phyloP scores from a whole-genome alignment of 1,284 basidiomycete species.

The Anthracocystis walkeri region DNA sequence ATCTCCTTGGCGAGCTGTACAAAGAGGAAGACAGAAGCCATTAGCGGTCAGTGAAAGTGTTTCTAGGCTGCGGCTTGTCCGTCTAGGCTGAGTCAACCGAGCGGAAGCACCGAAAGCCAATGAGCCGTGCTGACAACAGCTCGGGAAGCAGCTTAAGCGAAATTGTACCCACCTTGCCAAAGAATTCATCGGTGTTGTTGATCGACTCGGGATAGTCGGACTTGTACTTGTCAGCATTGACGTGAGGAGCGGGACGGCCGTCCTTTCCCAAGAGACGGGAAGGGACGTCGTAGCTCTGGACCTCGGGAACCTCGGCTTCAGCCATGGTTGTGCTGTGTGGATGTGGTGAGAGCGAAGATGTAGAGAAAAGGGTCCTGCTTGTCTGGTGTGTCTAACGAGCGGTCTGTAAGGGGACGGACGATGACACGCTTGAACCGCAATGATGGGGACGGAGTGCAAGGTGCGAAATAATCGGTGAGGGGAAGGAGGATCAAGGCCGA shows the following conservation, averaged over 20 bases:
- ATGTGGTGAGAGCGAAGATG: background rate
- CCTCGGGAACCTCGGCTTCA: slow-evolving; percentile 52
- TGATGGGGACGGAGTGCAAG: slow-evolving; percentile 9
- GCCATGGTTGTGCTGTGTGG: slow-evolving; percentile 24
- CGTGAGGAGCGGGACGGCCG: slow-evolving; percentile 56
- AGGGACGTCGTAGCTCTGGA: slow-evolving; percentile 55
- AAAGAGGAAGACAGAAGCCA: background rate
- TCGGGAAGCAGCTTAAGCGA: background rate
- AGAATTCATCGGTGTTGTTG: slow-evolving; percentile 61
- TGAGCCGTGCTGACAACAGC: background rate
- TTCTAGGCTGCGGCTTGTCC: background rate
- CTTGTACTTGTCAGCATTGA: slow-evolving; percentile 55
- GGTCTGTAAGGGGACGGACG: background rate
- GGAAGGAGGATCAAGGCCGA: background rate
- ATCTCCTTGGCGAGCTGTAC: slow-evolving; percentile 81
- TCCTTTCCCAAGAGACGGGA: slow-evolving; percentile 56
- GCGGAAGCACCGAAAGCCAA: background rate
- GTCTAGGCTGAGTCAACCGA: background rate
- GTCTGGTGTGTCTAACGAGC: slow-evolving; percentile 4
- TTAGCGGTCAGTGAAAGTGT: slow-evolving; percentile 2
- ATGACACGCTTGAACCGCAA: slow-evolving; percentile 18
- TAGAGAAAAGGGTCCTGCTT: background rate
- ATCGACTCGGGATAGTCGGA: slow-evolving; percentile 54
- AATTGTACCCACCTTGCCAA: slow-evolving; percentile 53
- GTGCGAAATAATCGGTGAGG: background rate